These are phyloP conservation scores for Arxiozyma bovina DNA, from an alignment of 1,139 yeast species.

Conservation along the genomic window DNA sequence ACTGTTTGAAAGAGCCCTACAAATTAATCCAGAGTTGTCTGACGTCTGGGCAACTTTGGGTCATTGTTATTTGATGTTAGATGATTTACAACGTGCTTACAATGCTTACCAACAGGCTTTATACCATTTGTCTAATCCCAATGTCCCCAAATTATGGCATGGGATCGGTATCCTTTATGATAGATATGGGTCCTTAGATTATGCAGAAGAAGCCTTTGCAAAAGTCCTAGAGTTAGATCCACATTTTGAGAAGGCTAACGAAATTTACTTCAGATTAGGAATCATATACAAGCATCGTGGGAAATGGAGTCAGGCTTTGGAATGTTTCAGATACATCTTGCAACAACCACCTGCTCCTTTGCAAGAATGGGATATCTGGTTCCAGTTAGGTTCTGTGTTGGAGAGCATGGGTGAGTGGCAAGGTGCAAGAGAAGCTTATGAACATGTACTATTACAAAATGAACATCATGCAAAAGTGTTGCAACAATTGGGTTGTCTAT, in stretches of 20 bases:
- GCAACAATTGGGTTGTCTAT: constrained; percentile 91
- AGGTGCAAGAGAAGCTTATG: constrained; percentile 92
- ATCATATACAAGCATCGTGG: constrained; percentile 93
- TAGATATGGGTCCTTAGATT: constrained; percentile 89
- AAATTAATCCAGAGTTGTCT: constrained; percentile 78
- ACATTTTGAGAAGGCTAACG: constrained; percentile 90
- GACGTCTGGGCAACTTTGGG: constrained; percentile 97
- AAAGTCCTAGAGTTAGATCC: constrained; percentile 94
- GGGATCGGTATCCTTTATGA: constrained; percentile 96
- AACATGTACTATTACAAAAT: constrained; percentile 77
- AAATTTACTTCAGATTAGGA: constrained; percentile 93
- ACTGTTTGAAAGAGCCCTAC: constrained; percentile 76
- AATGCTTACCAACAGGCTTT: constrained; percentile 95
- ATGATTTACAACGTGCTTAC: constrained; percentile 89
- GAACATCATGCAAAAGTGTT: constrained; percentile 93
- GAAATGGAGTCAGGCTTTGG: constrained; percentile 76
- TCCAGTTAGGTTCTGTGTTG: constrained; percentile 90
- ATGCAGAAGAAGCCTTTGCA: constrained; percentile 97
- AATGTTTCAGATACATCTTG: constrained; percentile 86
- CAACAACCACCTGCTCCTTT: constrained; percentile 90
- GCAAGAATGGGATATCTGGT: constrained; percentile 97
- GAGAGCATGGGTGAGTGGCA: constrained; percentile 90
- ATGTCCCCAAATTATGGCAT: constrained; percentile 96
- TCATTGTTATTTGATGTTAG: constrained; percentile 94
- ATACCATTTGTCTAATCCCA: constrained; percentile 82